Percentiles rank a stretch among this genome's conserved stretches.
phyloP scores from a whole-genome alignment of 257 asterid species.

The Ajuga chamaepitys region DNA sequence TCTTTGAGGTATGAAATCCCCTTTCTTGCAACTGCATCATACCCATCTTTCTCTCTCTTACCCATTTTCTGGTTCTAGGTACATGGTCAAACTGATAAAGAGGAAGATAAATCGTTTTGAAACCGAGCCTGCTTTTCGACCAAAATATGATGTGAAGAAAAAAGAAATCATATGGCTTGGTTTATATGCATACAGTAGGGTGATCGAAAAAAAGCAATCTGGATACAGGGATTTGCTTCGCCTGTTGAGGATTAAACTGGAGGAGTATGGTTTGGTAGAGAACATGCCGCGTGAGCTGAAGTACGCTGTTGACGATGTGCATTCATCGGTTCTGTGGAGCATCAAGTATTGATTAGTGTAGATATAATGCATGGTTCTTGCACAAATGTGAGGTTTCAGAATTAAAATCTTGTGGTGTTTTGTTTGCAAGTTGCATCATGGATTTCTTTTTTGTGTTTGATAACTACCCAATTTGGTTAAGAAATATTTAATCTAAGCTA shows the following conservation, averaged over 20 bases:
- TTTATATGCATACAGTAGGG: conserved; percentile 52
- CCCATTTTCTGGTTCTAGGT: too few relatives aligned
- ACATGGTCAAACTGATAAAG: conserved; percentile 45
- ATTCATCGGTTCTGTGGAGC: conserved; percentile 58
- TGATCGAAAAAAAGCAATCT: conserved; percentile 56
- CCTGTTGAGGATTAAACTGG: conserved; percentile 34
- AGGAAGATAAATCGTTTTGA: conserved; percentile 40
- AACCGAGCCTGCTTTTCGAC: conserved; percentile 32
- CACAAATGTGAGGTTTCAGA: too few relatives aligned
- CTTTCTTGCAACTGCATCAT: too few relatives aligned
- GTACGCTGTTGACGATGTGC: conserved; percentile 58
- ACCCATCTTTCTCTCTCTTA: too few relatives aligned
- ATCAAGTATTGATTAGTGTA: conserved; percentile 64
- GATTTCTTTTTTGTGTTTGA: too few relatives aligned
- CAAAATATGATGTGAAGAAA: conserved; percentile 42
- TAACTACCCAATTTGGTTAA: too few relatives aligned
- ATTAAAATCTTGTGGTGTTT: too few relatives aligned
- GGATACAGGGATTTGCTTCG: conserved; percentile 38
- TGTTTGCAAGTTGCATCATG: too few relatives aligned
- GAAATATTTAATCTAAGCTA: too few relatives aligned
- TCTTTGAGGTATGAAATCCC: conserved; percentile 50
- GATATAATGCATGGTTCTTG: too few relatives aligned
- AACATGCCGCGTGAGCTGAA: conserved; percentile 36
- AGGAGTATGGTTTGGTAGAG: conserved; percentile 22
- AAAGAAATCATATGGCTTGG: too few relatives aligned